Evolutionary conservation across 2,329 filamentous ascomycete species (phyloP).

Genomic region (Fusarium nisikadoi): DNA sequence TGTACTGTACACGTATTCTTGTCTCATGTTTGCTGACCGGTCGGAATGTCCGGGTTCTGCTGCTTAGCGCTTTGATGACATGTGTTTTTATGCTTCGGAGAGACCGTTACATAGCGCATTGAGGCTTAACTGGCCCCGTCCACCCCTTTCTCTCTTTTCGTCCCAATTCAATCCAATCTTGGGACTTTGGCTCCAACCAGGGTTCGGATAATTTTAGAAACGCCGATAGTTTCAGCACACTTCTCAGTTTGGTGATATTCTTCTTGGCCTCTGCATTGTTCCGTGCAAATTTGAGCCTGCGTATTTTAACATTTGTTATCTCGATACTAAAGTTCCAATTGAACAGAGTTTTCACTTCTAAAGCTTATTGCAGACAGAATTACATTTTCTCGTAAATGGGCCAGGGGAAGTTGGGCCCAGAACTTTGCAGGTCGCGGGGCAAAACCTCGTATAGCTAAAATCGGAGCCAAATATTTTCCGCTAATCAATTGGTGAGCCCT

Average conservation of each 20-base stretch:
- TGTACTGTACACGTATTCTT: neutral
- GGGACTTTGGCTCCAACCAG: neutral
- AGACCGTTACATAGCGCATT: conserved; percentile 24
- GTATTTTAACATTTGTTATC: neutral
- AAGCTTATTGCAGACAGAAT: conserved; percentile 9
- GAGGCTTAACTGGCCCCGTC: conserved; percentile 26
- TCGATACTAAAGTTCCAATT: neutral
- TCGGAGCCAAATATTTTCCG: conserved; percentile 21
- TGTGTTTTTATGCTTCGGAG: conserved; percentile 4
- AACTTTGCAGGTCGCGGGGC: neutral
- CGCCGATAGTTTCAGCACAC: neutral
- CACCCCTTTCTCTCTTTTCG: neutral
- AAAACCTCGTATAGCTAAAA: conserved; percentile 24
- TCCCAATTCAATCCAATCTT: conserved; percentile 16
- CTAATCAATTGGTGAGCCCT: conserved; percentile 8
- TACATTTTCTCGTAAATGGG: neutral
- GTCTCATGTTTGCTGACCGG: neutral
- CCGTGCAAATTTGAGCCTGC: neutral
- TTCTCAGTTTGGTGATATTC: neutral
- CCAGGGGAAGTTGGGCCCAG: neutral
- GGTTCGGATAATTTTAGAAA: conserved; percentile 9
- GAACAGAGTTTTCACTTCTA: neutral
- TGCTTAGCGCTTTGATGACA: conserved; percentile 20
- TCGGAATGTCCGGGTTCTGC: conserved; percentile 8
- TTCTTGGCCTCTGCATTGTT: neutral